Evolutionary conservation across 208 protist species (phyloP).

Genomic region (Trichomonas vaginalis): DNA sequence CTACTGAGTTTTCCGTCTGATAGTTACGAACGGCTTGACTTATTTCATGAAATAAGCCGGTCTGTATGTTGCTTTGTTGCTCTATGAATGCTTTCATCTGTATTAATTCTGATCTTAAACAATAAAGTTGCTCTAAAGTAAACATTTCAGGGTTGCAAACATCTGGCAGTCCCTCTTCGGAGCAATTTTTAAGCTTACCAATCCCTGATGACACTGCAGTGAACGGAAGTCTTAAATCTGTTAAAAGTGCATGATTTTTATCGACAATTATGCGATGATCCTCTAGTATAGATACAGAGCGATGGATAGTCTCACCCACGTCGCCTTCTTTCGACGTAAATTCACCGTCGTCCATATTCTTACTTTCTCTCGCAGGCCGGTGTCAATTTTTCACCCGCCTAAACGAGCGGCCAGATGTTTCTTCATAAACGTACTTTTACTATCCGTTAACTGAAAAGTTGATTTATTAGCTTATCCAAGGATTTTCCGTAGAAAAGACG

Average conservation of each 20-base stretch:
- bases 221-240: background rate
- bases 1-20: background rate
- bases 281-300: background rate
- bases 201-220: background rate
- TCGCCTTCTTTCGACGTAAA: background rate
- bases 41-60: background rate
- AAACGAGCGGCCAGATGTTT: no score
- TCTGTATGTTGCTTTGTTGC: background rate
- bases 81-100: background rate
- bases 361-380: no score
- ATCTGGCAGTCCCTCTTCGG: background rate
- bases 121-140: background rate
- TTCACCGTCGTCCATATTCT: background rate
- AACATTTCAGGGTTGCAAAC: background rate
- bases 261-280: background rate
- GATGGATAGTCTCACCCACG: background rate
- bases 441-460: no score
- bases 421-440: no score
- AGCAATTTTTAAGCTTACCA: background rate
- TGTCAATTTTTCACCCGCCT: no score
- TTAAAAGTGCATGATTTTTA: background rate
- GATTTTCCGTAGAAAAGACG: no score
- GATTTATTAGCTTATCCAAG: no score
- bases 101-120: background rate
- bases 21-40: background rate